Base-by-base conservation (phyloP, 371 early-diverging fungal genomes). In the Nematocida ironsii region DNA sequence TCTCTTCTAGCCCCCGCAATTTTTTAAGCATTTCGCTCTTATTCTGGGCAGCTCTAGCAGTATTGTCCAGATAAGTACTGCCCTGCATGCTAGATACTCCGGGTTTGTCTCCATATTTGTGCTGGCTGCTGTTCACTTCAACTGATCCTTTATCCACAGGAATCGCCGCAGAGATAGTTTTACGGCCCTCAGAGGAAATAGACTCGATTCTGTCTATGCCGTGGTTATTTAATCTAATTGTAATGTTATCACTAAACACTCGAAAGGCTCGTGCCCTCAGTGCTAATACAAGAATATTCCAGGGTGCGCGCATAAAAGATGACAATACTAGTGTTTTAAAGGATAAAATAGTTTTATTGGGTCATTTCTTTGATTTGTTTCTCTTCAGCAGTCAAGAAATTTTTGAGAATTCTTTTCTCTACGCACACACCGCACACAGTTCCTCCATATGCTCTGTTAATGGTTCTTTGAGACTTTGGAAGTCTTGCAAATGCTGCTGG, bases 401-500 rank as follows among this genome's bases (percentile, higher is more conserved):
- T 72, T n/a, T 78, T 68, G 39, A 84, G 72, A 3, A 87, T 76
- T 70, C 82, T 87, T 23, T 82, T 72, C 67, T 58, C 72, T 54
- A 87, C 87, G 74, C 87, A 87, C 33, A 56, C 69, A 13, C 72
- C 83, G 61, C 87, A 87, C 7, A 67, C 52, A 18, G 83, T 84
- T 11, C 82, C 82, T 33, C 87, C 87, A 55, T 84, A 83, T 50
- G 74, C 72, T 75, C 87, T 83, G 58, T 73, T 83, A 47, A 87
- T 83, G 56, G 83, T 84, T 73, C 85, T 87, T 50, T 84, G 74
- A 62, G 74, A 82, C 48, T 83, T 83, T 47, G 83, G 84, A 54
- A 73, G 84, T 60, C 87, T 83, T 11, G 82, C 76, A 69, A 86
- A 85, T 42, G 83, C 84, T 47, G 86, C 87, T 72, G 86, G 84